Evolutionary conservation across 2,329 filamentous ascomycete species (phyloP).

Genomic region (Colletotrichum musicola): DNA sequence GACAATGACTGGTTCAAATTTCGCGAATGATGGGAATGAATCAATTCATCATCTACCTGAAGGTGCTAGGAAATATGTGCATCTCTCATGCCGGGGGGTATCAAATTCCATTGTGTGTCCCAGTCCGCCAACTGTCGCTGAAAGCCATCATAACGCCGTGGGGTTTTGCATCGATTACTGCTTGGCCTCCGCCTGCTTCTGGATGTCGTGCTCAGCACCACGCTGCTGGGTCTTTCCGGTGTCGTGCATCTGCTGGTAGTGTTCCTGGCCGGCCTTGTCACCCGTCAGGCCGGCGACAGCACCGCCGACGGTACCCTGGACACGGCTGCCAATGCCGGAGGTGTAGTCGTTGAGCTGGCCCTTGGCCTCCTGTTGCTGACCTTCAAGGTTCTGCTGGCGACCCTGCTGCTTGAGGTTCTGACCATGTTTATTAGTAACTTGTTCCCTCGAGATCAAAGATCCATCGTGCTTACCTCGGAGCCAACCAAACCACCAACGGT

Average conservation of each 20-base stretch:
- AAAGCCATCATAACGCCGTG: not conserved
- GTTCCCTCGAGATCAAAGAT: not conserved
- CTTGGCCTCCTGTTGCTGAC: conserved; percentile 84
- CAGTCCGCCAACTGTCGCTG: not conserved
- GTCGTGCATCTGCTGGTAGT: conserved; percentile 79
- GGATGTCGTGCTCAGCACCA: conserved; percentile 83
- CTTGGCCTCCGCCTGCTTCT: conserved; percentile 74
- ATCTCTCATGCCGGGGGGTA: conserved; percentile 33
- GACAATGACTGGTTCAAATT: not conserved
- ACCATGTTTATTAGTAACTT: not conserved
- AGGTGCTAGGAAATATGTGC: not conserved
- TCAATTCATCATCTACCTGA: conserved; percentile 10
- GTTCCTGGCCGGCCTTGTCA: conserved; percentile 72
- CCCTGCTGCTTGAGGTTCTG: conserved; percentile 79
- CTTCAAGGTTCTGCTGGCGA: conserved; percentile 81
- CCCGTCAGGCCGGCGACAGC: conserved; percentile 81
- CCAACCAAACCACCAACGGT: conserved; percentile 81
- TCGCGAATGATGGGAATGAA: not conserved
- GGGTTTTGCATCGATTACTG: conserved; percentile 21
- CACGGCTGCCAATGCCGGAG: conserved; percentile 74
- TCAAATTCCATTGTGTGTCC: conserved; percentile 33
- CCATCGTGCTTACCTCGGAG: conserved; percentile 67
- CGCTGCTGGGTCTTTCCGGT: conserved; percentile 86
- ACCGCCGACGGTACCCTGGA: conserved; percentile 77
- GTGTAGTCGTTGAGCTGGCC: conserved; percentile 84